Evolutionary conservation across 225 moss, liverwort and hornwort genomes (phyloP), one percentile per base, ranked within the genome.

Genomic region (Lunularia cruciata): DNA sequence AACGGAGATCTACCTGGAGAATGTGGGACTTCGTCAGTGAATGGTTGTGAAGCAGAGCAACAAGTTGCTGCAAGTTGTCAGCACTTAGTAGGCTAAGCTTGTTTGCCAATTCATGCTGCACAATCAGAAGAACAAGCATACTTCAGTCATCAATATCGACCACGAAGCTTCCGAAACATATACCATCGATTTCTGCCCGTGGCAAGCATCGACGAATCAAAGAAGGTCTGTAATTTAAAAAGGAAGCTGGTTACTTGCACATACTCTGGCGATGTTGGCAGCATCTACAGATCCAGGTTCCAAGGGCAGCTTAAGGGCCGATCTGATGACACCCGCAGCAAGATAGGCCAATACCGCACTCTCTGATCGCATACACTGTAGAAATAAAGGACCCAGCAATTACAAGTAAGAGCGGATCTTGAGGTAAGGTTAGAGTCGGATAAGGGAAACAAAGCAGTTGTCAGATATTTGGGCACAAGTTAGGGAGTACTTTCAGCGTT

Each of bases 291-390:
- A 42, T 67, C 84, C 92, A 63, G 62, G 57, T 65, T 93, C 93
- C 42, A 82, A 77, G 63, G 84, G 79, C 60, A 89, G 79, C 55
- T 83, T 93, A 34, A 98, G 85, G 67, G 89, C 83, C 72, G 85
- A 84, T 76, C 86, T 83, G 56, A 98, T 56, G 72, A 86, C 85
- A 26, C 82, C 75, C 38, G 91, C 68, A 28, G 93, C 96, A 73
- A 93, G 87, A 76, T 93, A 93, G 30, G 86, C 87, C 74, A 98
- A 86, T 42, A 93, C 87, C 48, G 83, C 84, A 76, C 86, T 91
- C 64, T 93, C 93, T 69, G 96, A 93, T 68, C 79, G 87, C 87
- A 98, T 88, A 81, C 96, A 98, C 96, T 98, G 88, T 54, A 18
- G 26, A 52, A 35, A 52, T 33, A 66, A 57, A 33, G 13, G 45